These are phyloP conservation scores for Colletotrichum musicola DNA, from an alignment of 2,329 filamentous ascomycete species.

Conservation along the genomic window DNA sequence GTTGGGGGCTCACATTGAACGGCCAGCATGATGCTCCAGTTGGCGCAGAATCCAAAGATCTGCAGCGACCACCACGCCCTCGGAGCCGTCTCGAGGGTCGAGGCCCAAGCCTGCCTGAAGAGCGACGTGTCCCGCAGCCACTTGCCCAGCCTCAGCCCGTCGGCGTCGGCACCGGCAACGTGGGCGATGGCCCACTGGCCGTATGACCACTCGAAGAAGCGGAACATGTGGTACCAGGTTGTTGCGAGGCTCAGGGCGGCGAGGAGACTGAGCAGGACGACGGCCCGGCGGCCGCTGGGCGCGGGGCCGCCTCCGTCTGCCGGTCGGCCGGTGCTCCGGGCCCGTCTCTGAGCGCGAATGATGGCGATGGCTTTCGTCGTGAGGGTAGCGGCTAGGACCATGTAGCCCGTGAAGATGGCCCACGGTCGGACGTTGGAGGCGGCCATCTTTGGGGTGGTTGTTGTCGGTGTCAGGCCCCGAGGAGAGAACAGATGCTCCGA, in stretches of 20 bases:
- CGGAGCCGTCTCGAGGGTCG: slow-evolving; percentile 41
- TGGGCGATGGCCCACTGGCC: slow-evolving; percentile 26
- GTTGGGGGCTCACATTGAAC: slow-evolving; percentile 40
- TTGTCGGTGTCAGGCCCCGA: background rate
- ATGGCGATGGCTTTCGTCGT: slow-evolving; percentile 39
- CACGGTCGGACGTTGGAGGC: slow-evolving; percentile 41
- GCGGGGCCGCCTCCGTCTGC: background rate
- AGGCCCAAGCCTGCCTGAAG: slow-evolving; percentile 46
- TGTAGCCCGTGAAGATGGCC: slow-evolving; percentile 43
- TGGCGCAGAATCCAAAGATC: slow-evolving; percentile 45
- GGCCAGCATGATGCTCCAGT: slow-evolving; percentile 45
- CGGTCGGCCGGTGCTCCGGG: background rate
- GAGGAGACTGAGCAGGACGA: slow-evolving; percentile 41
- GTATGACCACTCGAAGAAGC: slow-evolving; percentile 44
- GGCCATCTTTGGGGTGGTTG: background rate
- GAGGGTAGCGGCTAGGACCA: slow-evolving; percentile 39
- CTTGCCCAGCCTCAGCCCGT: slow-evolving; percentile 39
- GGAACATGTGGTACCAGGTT: slow-evolving; percentile 46
- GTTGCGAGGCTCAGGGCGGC: slow-evolving; percentile 43
- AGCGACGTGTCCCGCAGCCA: slow-evolving; percentile 46
- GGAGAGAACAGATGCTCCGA: no score
- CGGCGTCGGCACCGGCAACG: slow-evolving; percentile 8
- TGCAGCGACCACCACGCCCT: slow-evolving; percentile 46
- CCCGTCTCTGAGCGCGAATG: slow-evolving; percentile 22
- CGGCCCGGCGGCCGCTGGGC: background rate